Conservation (phyloP, 2,329 filamentous ascomycete species). For the Monascus ruber region DNA sequence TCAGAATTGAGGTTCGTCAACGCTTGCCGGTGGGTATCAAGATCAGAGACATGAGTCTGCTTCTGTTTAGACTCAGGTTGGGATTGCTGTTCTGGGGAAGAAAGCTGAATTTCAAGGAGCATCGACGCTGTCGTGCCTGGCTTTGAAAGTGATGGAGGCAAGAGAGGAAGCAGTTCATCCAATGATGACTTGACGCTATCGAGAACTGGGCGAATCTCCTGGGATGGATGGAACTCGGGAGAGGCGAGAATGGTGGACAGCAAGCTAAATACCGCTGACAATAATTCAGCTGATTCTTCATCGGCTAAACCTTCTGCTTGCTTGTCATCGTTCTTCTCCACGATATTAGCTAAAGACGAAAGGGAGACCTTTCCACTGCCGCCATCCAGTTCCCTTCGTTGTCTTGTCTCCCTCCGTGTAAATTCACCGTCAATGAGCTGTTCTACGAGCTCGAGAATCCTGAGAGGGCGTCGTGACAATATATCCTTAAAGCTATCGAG, state of each 20-base stretch:
- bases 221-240: conserved; percentile 25
- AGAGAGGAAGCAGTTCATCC: conserved; percentile 22
- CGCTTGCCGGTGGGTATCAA: conserved; percentile 31
- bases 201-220: conserved; percentile 18
- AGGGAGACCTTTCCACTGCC: conserved; percentile 17
- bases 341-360: conserved; percentile 26
- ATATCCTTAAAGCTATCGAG: conserved; percentile 32
- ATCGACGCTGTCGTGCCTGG: conserved; percentile 31
- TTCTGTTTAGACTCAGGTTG: conserved; percentile 7
- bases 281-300: conserved; percentile 22
- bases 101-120: conserved; percentile 31
- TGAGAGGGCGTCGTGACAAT: conserved; percentile 28
- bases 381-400: conserved; percentile 1
- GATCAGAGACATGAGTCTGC: conserved; percentile 21
- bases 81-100: conserved; percentile 13
- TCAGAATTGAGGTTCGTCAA: conserved; percentile 29
- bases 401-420: conserved; percentile 4
- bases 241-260: conserved; percentile 33
- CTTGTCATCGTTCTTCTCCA: conserved; percentile 8
- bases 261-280: conserved; percentile 31
- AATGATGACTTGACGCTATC: conserved; percentile 23
- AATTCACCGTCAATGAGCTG: conserved; percentile 31
- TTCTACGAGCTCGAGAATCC: conserved; percentile 30
- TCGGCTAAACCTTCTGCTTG: conserved; percentile 5
- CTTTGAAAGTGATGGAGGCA: conserved; percentile 23